Conservation (phyloP, 352 stramenopile genomes). For the Pythium myriotylum region DNA sequence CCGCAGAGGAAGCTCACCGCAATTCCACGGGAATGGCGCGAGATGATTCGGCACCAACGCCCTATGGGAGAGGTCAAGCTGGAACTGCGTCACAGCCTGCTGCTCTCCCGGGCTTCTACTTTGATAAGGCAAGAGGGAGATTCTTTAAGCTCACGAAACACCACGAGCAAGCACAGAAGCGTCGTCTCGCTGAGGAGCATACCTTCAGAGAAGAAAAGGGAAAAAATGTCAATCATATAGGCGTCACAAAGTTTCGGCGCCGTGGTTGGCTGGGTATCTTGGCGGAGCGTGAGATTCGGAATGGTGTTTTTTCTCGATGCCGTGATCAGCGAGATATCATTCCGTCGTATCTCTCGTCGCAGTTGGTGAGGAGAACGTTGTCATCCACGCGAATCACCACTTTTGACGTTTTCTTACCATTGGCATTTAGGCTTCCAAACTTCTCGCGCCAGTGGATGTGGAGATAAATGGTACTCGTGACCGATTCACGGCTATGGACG, state of each 20-base stretch:
- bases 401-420: too few relatives aligned
- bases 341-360: background rate
- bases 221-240: too few relatives aligned
- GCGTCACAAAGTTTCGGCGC: slow-evolving; percentile 1
- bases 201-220: background rate
- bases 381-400: too few relatives aligned
- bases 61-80: background rate
- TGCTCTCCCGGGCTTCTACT: slow-evolving; percentile 58
- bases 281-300: slow-evolving; percentile 8
- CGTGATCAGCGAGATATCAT: slow-evolving; percentile 12
- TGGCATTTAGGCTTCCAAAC: background rate
- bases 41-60: background rate
- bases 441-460: background rate
- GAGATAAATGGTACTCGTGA: too few relatives aligned
- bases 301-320: background rate
- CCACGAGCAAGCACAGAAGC: slow-evolving; percentile 24
- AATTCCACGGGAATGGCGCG: background rate
- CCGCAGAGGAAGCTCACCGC: background rate
- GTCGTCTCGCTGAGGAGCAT: slow-evolving; percentile 17
- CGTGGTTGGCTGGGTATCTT: slow-evolving; percentile 18
- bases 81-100: background rate
- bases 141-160: slow-evolving; percentile 54
- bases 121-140: slow-evolving; percentile 46
- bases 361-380: slow-evolving; percentile 8
- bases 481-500: too few relatives aligned